phyloP scores from a whole-genome alignment of 106 monocot genomes.

The Acorus gramineus region DNA sequence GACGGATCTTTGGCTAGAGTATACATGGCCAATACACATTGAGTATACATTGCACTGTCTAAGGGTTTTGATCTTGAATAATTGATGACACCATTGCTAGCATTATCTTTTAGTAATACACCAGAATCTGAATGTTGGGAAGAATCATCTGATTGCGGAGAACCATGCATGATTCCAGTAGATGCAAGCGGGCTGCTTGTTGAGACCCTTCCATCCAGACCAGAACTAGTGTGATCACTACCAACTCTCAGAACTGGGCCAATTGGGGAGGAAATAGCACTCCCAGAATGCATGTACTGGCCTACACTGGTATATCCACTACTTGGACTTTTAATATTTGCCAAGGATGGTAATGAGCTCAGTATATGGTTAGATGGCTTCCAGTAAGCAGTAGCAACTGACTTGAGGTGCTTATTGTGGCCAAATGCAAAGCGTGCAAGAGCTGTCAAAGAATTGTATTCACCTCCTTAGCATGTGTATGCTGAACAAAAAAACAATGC shows the following conservation, averaged over 20 bases:
- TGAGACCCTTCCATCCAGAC: conserved; percentile 73
- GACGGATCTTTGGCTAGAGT: conserved; percentile 84
- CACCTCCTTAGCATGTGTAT: not conserved
- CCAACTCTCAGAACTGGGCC: conserved; percentile 60
- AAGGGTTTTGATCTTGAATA: conserved; percentile 31
- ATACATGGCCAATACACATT: conserved; percentile 71
- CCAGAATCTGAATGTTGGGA: conserved; percentile 82
- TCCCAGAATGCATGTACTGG: conserved; percentile 37
- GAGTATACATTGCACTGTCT: conserved; percentile 54
- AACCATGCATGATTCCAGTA: conserved; percentile 55
- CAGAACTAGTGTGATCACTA: conserved; percentile 30
- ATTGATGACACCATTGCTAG: conserved; percentile 53
- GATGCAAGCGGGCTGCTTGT: conserved; percentile 61
- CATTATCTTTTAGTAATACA: conserved; percentile 49
- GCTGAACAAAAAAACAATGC: too few species aligned
- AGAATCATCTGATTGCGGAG: conserved; percentile 55
- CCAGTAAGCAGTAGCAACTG: conserved; percentile 77
- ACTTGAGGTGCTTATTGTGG: conserved; percentile 73
- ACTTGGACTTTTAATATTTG: conserved; percentile 29
- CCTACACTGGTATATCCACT: conserved; percentile 20
- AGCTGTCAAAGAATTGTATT: conserved; percentile 34
- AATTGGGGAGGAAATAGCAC: conserved; percentile 36
- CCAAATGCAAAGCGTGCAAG: conserved; percentile 88
- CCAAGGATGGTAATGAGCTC: conserved; percentile 46
- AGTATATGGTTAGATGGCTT: conserved; percentile 45